phyloP scores from a whole-genome alignment of 2,329 filamentous ascomycete species.

The Akanthomyces dipterigenus region DNA sequence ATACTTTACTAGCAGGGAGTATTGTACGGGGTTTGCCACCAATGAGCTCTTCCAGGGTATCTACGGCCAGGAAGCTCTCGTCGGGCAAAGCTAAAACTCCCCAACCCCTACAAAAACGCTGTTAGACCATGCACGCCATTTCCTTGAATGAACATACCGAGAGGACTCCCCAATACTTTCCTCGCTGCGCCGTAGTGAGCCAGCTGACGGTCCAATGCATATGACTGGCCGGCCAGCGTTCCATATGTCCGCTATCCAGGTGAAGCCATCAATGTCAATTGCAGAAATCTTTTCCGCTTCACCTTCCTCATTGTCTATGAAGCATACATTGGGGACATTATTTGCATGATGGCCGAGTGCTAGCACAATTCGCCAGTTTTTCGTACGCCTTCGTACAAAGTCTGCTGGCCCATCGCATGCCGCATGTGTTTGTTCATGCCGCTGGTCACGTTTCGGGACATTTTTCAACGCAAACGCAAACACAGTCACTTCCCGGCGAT shows the following conservation, averaged over 20 bases:
- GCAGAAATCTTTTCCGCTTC: constrained; percentile 44
- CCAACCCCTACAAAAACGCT: constrained; percentile 34
- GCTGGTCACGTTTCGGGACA: background rate
- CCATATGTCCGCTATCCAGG: constrained; percentile 50
- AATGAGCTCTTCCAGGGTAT: constrained; percentile 27
- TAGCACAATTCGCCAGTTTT: constrained; percentile 46
- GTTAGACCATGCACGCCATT: background rate
- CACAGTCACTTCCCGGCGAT: constrained; percentile 50
- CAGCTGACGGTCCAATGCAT: constrained; percentile 19
- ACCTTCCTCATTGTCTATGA: constrained; percentile 39
- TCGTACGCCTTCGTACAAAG: constrained; percentile 34
- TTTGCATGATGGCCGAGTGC: constrained; percentile 30
- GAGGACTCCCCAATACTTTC: constrained; percentile 23
- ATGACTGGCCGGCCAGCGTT: constrained; percentile 23
- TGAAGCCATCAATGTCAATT: constrained; percentile 41
- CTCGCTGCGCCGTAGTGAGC: constrained; percentile 21
- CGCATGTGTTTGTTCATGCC: background rate
- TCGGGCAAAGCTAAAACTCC: constrained; percentile 40
- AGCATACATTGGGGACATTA: constrained; percentile 50
- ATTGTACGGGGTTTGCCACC: constrained; percentile 21
- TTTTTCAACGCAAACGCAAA: constrained; percentile 40
- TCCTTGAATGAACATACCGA: constrained; percentile 16
- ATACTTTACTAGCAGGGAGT: background rate
- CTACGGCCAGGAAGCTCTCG: constrained; percentile 34
- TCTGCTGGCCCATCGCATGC: constrained; percentile 18